Evolutionary conservation across 192 early-diverging fungal genomes (phyloP), one percentile per base, ranked within the genome.

Genomic region (Coemansia sp.): DNA sequence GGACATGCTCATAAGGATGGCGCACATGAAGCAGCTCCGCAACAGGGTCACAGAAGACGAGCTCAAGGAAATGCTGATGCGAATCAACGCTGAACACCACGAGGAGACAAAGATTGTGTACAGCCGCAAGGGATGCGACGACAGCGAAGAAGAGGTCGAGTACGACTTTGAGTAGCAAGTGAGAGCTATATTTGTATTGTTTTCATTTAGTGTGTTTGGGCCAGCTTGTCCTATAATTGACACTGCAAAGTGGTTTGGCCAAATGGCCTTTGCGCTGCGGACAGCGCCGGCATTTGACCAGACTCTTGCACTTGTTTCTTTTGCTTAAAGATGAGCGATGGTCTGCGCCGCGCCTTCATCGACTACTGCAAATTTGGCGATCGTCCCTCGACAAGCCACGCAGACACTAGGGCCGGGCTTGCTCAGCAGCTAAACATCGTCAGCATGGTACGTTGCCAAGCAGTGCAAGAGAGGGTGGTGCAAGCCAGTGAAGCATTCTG

Each of bases 1-100:
- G 64, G 92, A 93, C 56, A 81, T 95, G 63, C 81, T 98, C 48
- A 86, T 98, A 59, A 85, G 89, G 26, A 98, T 95, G 95, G 93
- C 90, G 4, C 87, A 87, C 68, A 75, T 83, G 21, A 88, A 90
- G 15, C 92, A 95, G 72, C 76, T 98, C 44, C 82, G 88, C 21
- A 83, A 83, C 24, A 92, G 90, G 68, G 87, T 98, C 22, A 88
- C 83, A 24, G 94, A 98, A 63, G 70, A 83, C 17, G 88, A 91
- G 76, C 76, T 98, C 55, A 92, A 94, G 65, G 91, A 87, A 42
- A 67, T 98, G 53, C 83, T 96, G 35, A 87, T 87, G 57, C 87
- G 93, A 62, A 81, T 98, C 42, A 93, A 87, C 62, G 89, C 89
- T 37, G 55, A 79, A 52, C 38, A 65, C 38, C 22, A 53, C 24